Evolutionary conservation across 352 stramenopile species (phyloP).

Genomic region (Globisporangium heterothallicum): DNA sequence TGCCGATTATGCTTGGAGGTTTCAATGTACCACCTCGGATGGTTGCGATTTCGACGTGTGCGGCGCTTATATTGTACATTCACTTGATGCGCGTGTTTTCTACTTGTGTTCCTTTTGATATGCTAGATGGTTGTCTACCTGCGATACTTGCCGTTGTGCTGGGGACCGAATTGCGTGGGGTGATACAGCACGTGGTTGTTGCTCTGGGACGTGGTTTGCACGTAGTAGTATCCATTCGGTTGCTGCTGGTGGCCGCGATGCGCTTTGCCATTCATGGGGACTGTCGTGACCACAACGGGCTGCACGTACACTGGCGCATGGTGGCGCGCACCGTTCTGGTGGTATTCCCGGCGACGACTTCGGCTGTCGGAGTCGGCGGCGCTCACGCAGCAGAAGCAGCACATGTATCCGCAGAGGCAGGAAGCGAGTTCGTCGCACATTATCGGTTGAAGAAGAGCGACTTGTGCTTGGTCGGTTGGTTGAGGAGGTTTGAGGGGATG

Average conservation of each 20-base stretch:
- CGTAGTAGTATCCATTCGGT: conserved; percentile 13
- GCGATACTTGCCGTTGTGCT: background rate
- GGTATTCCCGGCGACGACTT: conserved; percentile 5
- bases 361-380: conserved; percentile 15
- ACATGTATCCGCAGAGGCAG: conserved; percentile 28
- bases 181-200: background rate
- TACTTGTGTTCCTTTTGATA: too few species aligned
- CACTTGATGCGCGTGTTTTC: too few species aligned
- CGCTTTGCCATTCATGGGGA: background rate
- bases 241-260: background rate
- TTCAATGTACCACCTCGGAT: too few species aligned
- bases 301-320: conserved; percentile 31
- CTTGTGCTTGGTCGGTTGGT: conserved; percentile 1
- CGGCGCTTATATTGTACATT: too few species aligned
- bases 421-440: conserved; percentile 27
- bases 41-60: too few species aligned
- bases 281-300: conserved; percentile 21
- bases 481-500: background rate
- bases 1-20: too few species aligned
- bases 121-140: too few species aligned
- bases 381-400: conserved; percentile 13
- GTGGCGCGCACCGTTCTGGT: too few species aligned
- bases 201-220: conserved; percentile 7
- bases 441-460: background rate
- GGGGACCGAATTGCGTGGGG: background rate